phyloP scores from a whole-genome alignment of 768 basidiomycete species.

The Hydnomerulius pinastri region DNA sequence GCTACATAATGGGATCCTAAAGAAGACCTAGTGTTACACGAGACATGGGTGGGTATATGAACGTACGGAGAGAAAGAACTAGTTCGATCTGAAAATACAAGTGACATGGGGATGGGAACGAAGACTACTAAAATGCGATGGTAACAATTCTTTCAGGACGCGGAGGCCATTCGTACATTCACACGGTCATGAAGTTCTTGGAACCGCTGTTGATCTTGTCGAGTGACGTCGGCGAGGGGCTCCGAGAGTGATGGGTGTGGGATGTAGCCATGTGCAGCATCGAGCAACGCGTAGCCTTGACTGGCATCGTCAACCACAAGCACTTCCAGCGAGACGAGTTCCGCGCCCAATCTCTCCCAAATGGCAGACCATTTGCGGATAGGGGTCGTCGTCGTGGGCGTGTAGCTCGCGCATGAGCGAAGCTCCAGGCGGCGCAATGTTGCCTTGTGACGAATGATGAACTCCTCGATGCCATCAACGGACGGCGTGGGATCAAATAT shows the following conservation, averaged over 20 bases:
- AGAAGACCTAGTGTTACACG: no score
- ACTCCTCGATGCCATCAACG: slow-evolving; percentile 29
- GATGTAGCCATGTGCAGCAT: slow-evolving; percentile 24
- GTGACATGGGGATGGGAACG: no score
- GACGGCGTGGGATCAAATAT: slow-evolving; percentile 26
- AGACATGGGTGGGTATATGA: no score
- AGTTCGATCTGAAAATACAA: no score
- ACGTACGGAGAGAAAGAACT: no score
- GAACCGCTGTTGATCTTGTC: slow-evolving; percentile 16
- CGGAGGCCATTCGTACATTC: slow-evolving; percentile 6
- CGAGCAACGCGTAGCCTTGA: slow-evolving; percentile 27
- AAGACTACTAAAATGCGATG: background rate
- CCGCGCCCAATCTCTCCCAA: slow-evolving; percentile 24
- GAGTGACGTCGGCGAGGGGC: background rate
- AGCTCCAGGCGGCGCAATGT: slow-evolving; percentile 26
- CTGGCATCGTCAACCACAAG: slow-evolving; percentile 15
- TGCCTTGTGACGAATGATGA: slow-evolving; percentile 32
- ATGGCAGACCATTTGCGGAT: slow-evolving; percentile 29
- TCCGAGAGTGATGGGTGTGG: slow-evolving; percentile 12
- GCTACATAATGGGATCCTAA: no score
- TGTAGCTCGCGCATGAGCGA: slow-evolving; percentile 28
- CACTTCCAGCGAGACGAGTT: slow-evolving; percentile 24
- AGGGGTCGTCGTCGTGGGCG: slow-evolving; percentile 9
- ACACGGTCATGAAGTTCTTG: slow-evolving; percentile 13
- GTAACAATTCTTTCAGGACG: background rate